Percentiles rank a stretch among this genome's conserved stretches.
Evolutionary conservation across 495 filamentous ascomycete species (phyloP).

Genomic region (Penicillium riverlandense): DNA sequence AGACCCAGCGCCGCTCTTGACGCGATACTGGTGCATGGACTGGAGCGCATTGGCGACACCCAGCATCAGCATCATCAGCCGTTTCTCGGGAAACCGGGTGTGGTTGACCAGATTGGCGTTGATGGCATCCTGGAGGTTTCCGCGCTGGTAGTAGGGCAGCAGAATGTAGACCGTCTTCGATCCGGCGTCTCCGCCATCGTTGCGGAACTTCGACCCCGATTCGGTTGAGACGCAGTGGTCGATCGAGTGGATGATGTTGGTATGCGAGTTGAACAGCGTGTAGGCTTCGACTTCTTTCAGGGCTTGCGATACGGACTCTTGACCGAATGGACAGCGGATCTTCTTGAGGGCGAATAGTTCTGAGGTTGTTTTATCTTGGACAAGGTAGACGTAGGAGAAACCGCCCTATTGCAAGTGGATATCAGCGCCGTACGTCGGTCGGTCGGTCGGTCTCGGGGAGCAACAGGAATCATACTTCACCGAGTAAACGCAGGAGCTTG

Average conservation of each 20-base stretch:
- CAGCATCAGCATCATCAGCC: slow-evolving; percentile 82
- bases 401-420: slow-evolving; percentile 56
- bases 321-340: slow-evolving; percentile 94
- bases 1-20: slow-evolving; percentile 47
- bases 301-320: slow-evolving; percentile 88
- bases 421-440: background rate
- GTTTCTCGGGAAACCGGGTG: slow-evolving; percentile 81
- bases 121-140: slow-evolving; percentile 95
- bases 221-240: slow-evolving; percentile 71
- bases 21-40: slow-evolving; percentile 83
- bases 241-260: slow-evolving; percentile 83
- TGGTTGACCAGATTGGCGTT: slow-evolving; percentile 98
- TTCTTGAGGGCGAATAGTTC: slow-evolving; percentile 94
- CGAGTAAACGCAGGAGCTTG: slow-evolving; percentile 87
- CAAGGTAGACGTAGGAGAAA: slow-evolving; percentile 97
- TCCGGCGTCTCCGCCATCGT: slow-evolving; percentile 47
- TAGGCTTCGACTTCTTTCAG: slow-evolving; percentile 97
- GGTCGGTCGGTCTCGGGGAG: too few relatives aligned
- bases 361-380: slow-evolving; percentile 76
- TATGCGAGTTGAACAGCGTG: slow-evolving; percentile 72
- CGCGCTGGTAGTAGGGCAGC: slow-evolving; percentile 87
- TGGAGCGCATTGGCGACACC: slow-evolving; percentile 84
- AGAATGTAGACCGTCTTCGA: slow-evolving; percentile 95
- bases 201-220: slow-evolving; percentile 51
- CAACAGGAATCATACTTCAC: slow-evolving; percentile 53